Base-by-base conservation (phyloP, 108 stramenopile species). In the Bacterosira constricta region DNA sequence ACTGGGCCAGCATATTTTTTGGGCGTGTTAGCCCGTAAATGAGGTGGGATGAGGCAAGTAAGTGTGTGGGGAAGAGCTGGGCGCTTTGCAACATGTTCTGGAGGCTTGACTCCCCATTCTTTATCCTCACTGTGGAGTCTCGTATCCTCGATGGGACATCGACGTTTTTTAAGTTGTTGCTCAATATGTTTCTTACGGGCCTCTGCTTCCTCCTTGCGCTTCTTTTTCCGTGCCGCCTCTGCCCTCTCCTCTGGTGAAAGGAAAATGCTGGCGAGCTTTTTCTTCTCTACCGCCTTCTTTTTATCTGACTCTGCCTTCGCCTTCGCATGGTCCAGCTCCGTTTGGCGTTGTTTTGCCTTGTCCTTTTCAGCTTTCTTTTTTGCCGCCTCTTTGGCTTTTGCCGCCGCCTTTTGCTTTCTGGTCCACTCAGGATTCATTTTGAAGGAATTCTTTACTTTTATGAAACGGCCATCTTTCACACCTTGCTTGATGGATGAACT, bases 101-200 rank as follows among this genome's bases (percentile, higher is more conserved):
- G 82, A 25, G 79, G 55, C 62, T 79, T 83, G 34, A 94, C 85
- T 42, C 77, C 74, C 47, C 86, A 77, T 66, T 94, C 93, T 68
- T 86, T 87, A 64, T 94, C 89, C 80, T 94, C 90, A 15, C 61
- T 71, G 61, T 88, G 86, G 31, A 94, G 65, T 26, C 79, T 64
- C 29, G 83, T 74, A 77, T 94, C 93, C 38, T 94, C 93, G 77
- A 94, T 91, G 23, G 93, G 93, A 63, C 84, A 91, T 44, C 85
- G 85, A 6, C 93, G 84, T 58, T 77, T 85, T 31, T 82, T 82
- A 26, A 94, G 63, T 27, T 75, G 73, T 23, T 91, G 90, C 11
- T 64, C 76, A 25, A 50, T 86, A 77, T 59, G 78, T 81, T 77
- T 80, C 42, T 73, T 66, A 23, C 49, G 67, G 9, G 65, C 66